These are phyloP conservation scores for Theobroma cacao DNA, from an alignment of 345 rosid genomes.

Conservation along the genomic window DNA sequence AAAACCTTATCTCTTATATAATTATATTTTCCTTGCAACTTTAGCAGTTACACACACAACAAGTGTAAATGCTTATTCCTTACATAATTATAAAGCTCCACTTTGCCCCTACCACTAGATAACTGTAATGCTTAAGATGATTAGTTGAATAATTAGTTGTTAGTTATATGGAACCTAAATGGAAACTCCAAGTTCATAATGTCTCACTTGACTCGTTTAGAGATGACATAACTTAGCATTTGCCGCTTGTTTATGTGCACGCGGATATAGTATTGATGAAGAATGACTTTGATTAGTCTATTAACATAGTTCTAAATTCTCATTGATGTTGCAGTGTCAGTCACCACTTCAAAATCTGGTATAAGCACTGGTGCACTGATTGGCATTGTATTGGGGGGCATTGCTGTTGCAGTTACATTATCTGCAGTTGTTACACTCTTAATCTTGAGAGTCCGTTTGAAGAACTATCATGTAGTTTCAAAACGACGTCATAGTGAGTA, in stretches of 20 bases:
- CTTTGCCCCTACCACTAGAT: neutral
- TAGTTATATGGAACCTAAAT: neutral
- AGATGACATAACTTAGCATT: neutral
- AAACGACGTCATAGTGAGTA: slow-evolving; percentile 60
- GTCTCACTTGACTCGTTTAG: neutral
- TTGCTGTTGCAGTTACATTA: slow-evolving; percentile 64
- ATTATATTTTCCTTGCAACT: neutral
- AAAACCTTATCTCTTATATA: slow-evolving; percentile 12
- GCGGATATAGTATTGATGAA: neutral
- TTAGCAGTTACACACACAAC: neutral
- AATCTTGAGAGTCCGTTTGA: slow-evolving; percentile 47
- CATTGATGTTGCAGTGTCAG: slow-evolving; percentile 35
- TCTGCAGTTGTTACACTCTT: slow-evolving; percentile 67
- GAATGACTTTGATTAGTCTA: neutral
- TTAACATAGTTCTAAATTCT: slow-evolving; percentile 12
- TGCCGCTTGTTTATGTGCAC: neutral
- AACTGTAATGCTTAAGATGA: neutral
- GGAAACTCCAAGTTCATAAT: neutral
- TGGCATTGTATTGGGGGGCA: slow-evolving; percentile 65
- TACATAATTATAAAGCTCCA: too few relatives aligned
- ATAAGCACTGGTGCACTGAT: slow-evolving; percentile 59
- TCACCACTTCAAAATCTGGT: slow-evolving; percentile 31
- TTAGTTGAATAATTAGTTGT: neutral
- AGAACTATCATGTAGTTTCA: slow-evolving; percentile 39
- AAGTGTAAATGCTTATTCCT: too few relatives aligned